These are phyloP conservation scores for Candida anutae DNA, from an alignment of 1,139 yeast species.

Conservation along the genomic window DNA sequence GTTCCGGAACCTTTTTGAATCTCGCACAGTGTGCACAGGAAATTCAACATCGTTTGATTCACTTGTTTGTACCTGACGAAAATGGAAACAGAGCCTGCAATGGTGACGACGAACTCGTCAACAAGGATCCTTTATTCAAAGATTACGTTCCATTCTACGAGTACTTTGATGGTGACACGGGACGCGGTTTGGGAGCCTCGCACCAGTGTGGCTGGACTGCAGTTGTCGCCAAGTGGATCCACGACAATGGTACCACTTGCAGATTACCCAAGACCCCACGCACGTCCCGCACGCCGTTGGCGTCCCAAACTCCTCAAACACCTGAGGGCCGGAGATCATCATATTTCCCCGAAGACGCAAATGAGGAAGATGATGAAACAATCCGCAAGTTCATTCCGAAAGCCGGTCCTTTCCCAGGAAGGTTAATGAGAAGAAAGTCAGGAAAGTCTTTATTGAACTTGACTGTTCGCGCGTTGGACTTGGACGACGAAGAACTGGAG, in stretches of 20 bases:
- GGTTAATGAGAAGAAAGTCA: conserved; percentile 56
- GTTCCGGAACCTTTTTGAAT: conserved; percentile 74
- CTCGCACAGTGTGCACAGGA: conserved; percentile 92
- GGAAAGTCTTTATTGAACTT: conserved; percentile 62
- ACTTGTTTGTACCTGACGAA: conserved; percentile 67
- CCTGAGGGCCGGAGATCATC: conserved; percentile 28
- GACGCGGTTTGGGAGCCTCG: conserved; percentile 90
- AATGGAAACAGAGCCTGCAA: conserved; percentile 73
- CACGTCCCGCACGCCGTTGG: background rate
- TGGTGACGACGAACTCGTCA: conserved; percentile 57
- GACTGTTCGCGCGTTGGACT: conserved; percentile 59
- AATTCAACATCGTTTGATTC: conserved; percentile 79
- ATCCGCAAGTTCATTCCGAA: conserved; percentile 30
- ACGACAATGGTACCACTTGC: conserved; percentile 77
- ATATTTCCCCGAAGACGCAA: conserved; percentile 11
- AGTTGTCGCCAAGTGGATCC: conserved; percentile 86
- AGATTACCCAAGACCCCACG: conserved; percentile 45
- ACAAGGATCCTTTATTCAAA: conserved; percentile 66
- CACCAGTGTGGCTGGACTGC: conserved; percentile 99
- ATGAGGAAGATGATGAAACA: conserved; percentile 27
- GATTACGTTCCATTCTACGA: conserved; percentile 81
- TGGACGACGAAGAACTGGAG: conserved; percentile 51
- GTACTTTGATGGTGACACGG: conserved; percentile 92
- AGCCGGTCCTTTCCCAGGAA: conserved; percentile 49
- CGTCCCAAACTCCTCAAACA: conserved; percentile 11